Evolutionary conservation across 805 yeast genomes (phyloP).

Genomic region (Candida anglica): DNA sequence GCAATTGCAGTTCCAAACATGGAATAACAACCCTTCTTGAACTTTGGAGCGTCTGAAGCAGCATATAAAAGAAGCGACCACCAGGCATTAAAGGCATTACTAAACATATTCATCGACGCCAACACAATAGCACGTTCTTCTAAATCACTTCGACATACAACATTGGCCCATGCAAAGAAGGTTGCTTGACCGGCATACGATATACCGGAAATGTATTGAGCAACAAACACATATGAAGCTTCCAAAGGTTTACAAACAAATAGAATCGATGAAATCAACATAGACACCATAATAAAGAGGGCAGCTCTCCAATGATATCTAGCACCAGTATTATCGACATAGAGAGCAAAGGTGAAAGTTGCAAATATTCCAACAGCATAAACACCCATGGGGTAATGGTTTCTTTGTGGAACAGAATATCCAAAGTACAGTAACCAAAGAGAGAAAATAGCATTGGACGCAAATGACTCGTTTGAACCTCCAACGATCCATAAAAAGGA

Average conservation of each 20-base stretch:
- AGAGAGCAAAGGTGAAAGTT: constrained; percentile 23
- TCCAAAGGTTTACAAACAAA: constrained; percentile 38
- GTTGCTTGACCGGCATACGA: constrained; percentile 59
- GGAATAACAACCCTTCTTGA: constrained; percentile 52
- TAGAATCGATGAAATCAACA: constrained; percentile 47
- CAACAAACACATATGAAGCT: constrained; percentile 40
- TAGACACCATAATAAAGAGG: constrained; percentile 34
- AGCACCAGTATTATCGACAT: constrained; percentile 25
- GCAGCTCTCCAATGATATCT: constrained; percentile 52
- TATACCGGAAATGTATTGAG: constrained; percentile 53
- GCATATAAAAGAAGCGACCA: constrained; percentile 53
- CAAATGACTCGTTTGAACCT: constrained; percentile 34
- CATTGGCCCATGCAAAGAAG: constrained; percentile 62
- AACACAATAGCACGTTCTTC: constrained; percentile 63
- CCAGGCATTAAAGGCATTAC: constrained; percentile 63
- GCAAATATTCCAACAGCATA: constrained; percentile 31
- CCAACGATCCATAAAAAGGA: constrained; percentile 34
- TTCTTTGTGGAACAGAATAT: constrained; percentile 25
- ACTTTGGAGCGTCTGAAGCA: constrained; percentile 50
- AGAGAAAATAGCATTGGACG: constrained; percentile 29
- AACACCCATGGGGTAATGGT: constrained; percentile 37
- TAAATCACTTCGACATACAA: constrained; percentile 53
- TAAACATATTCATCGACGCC: constrained; percentile 65
- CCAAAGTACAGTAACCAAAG: constrained; percentile 26
- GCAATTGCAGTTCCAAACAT: constrained; percentile 49